A percentile compares a stretch with the other conserved stretches of the same genome.
These are phyloP conservation scores for Zarea fungicola DNA, from an alignment of 2,329 filamentous ascomycete genomes.

Conservation along the genomic window DNA sequence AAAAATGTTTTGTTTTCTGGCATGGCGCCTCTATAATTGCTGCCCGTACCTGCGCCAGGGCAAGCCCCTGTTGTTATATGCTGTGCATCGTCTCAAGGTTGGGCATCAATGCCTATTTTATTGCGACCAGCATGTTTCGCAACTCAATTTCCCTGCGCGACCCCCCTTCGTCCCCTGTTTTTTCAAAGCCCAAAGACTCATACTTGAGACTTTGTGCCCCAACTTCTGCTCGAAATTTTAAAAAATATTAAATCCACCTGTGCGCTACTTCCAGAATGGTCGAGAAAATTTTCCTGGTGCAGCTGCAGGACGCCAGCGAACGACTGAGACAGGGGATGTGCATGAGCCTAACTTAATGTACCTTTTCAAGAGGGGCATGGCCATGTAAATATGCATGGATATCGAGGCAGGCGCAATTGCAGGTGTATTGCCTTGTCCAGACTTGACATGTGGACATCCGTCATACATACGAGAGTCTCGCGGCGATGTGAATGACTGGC, in stretches of 20 bases:
- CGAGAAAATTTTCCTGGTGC: slow-evolving; percentile 10
- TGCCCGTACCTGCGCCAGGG: slow-evolving; percentile 9
- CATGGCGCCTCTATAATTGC: neutral
- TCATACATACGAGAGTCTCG: no score
- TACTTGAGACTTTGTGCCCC: neutral
- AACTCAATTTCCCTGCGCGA: neutral
- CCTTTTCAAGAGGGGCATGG: neutral
- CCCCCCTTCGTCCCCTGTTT: slow-evolving; percentile 7
- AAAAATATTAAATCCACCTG: neutral
- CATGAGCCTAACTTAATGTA: slow-evolving; percentile 13
- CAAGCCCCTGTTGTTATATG: neutral
- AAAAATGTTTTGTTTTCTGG: neutral
- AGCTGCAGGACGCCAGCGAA: neutral
- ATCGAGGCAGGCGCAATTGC: neutral
- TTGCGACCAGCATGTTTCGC: slow-evolving; percentile 1
- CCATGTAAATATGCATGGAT: neutral
- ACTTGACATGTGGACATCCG: no score
- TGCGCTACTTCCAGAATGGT: slow-evolving; percentile 7
- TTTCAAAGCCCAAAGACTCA: slow-evolving; percentile 5
- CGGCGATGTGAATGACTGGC: no score
- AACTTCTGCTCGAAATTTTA: no score
- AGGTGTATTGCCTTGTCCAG: neutral
- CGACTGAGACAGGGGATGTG: slow-evolving; percentile 5
- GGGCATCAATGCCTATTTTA: slow-evolving; percentile 9
- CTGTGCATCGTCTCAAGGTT: slow-evolving; percentile 11